phyloP scores from a whole-genome alignment of 345 rosid species.

The Gossypium ekmanianum region DNA sequence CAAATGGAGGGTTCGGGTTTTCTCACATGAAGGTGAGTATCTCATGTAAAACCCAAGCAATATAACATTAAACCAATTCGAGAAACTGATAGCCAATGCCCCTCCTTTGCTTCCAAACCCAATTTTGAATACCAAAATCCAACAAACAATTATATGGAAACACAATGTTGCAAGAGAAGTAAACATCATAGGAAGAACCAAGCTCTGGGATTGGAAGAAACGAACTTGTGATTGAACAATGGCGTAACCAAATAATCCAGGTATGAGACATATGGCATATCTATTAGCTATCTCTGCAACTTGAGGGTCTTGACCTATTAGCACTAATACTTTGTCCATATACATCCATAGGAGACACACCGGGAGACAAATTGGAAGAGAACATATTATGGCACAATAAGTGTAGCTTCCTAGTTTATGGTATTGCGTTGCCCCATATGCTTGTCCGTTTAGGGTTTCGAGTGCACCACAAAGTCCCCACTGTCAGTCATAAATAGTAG shows the following conservation, averaged over 20 bases:
- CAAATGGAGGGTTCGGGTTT: not conserved
- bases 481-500: not conserved
- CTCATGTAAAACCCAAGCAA: constrained; percentile 36
- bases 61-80: constrained; percentile 38
- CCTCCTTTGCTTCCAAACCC: constrained; percentile 37
- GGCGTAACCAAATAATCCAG: constrained; percentile 32
- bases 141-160: constrained; percentile 40
- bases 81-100: constrained; percentile 31
- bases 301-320: constrained; percentile 36
- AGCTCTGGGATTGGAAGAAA: constrained; percentile 44
- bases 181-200: constrained; percentile 36
- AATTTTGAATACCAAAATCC: constrained; percentile 39
- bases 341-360: constrained; percentile 32
- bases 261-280: constrained; percentile 43
- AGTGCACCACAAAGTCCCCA: constrained; percentile 12
- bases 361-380: constrained; percentile 31
- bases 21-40: constrained; percentile 22
- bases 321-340: constrained; percentile 17
- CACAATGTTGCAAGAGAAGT: constrained; percentile 36
- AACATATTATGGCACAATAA: constrained; percentile 30
- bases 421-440: constrained; percentile 56
- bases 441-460: constrained; percentile 66
- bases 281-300: constrained; percentile 40
- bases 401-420: constrained; percentile 40
- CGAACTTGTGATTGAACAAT: constrained; percentile 38